These are phyloP conservation scores for Fusarium clavum DNA, from an alignment of 2,329 filamentous ascomycete species.

Conservation along the genomic window DNA sequence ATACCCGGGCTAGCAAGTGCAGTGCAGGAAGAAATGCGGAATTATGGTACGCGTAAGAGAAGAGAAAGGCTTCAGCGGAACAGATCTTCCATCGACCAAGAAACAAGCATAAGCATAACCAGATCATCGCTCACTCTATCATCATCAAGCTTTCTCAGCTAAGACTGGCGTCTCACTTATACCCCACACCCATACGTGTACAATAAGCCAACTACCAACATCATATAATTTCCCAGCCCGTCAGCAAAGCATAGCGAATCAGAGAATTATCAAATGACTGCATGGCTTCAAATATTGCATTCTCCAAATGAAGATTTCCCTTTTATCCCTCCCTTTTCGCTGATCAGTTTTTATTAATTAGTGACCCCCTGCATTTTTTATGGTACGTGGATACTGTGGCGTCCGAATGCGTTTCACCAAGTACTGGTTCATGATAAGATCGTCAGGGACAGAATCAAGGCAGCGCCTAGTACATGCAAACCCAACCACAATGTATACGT, in stretches of 20 bases:
- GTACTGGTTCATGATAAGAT: conserved; percentile 25
- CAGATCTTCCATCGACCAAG: neutral
- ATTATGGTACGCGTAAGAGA: neutral
- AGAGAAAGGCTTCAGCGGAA: neutral
- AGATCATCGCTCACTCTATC: conserved; percentile 11
- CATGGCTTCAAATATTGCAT: neutral
- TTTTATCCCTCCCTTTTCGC: neutral
- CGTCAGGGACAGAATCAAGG: conserved; percentile 44
- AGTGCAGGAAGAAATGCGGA: neutral
- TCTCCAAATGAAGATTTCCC: conserved; percentile 22
- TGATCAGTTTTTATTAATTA: conserved; percentile 23
- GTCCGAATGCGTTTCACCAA: conserved; percentile 42
- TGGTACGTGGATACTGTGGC: conserved; percentile 43
- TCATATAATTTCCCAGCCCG: conserved; percentile 27
- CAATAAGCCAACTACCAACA: conserved; percentile 16
- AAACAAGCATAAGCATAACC: conserved; percentile 4
- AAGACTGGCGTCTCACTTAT: conserved; percentile 11
- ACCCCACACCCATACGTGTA: conserved; percentile 14
- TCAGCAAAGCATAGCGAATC: conserved; percentile 23
- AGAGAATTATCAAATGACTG: conserved; percentile 7
- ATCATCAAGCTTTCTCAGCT: conserved; percentile 22
- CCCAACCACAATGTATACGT: neutral
- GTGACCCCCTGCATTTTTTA: conserved; percentile 35
- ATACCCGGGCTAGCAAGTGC: neutral
- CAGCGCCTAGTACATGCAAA: neutral